These are phyloP conservation scores for Aspergillus panamensis DNA, from an alignment of 495 filamentous ascomycete genomes.

Conservation along the genomic window DNA sequence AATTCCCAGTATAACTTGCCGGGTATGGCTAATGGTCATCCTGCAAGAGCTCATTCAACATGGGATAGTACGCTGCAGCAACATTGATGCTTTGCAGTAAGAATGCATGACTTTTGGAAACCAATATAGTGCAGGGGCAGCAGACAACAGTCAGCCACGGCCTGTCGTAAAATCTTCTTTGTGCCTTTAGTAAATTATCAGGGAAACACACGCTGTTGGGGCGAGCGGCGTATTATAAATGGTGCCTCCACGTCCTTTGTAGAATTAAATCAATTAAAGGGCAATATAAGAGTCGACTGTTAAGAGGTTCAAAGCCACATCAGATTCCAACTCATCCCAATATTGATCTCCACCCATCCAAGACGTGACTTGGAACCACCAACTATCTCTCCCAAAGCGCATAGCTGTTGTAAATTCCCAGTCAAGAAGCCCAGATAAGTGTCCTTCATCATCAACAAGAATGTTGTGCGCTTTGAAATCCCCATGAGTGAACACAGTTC, in stretches of 20 bases:
- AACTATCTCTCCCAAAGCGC: conserved; percentile 25
- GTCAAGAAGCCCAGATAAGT: conserved; percentile 49
- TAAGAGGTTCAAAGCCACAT: conserved; percentile 25
- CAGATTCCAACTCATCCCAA: conserved; percentile 20
- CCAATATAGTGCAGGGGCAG: conserved; percentile 12
- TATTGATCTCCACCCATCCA: conserved; percentile 30
- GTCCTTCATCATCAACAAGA: conserved; percentile 37
- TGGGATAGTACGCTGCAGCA: conserved; percentile 14
- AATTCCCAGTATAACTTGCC: conserved; percentile 22
- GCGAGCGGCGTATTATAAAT: no score
- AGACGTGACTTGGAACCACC: conserved; percentile 28
- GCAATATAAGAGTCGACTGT: conserved; percentile 30
- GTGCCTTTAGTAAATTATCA: conserved; percentile 9
- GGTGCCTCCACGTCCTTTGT: not conserved
- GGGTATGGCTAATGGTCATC: conserved; percentile 20
- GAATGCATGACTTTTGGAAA: conserved; percentile 18
- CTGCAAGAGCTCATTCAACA: conserved; percentile 15
- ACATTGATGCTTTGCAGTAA: conserved; percentile 12
- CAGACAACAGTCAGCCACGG: conserved; percentile 15
- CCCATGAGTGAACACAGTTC: conserved; percentile 45
- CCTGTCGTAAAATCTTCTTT: conserved; percentile 14
- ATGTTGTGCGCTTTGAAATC: conserved; percentile 50
- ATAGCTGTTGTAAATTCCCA: conserved; percentile 49
- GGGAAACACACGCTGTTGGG: no score
- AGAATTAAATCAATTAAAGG: not conserved